Conservation (phyloP, 352 stramenopile species). For the Achlya hypogyna region DNA sequence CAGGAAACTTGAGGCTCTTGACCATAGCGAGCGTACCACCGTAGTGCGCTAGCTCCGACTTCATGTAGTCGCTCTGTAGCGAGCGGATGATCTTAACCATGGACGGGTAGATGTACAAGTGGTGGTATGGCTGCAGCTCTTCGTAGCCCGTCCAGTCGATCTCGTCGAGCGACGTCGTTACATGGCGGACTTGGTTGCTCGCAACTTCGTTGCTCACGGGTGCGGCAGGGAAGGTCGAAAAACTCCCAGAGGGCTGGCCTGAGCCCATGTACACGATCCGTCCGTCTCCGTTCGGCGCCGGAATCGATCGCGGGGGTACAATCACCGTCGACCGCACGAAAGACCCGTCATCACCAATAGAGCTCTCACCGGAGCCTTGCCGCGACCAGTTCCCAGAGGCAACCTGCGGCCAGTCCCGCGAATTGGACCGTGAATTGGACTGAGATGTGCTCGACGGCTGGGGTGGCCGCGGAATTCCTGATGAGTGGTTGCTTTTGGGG, state of each 20-base stretch:
- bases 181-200: not conserved
- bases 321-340: not conserved
- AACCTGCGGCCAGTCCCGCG: no score
- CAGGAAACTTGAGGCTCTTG: constrained; percentile 11
- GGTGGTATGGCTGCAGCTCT: not conserved
- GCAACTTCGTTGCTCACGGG: not conserved
- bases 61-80: constrained; percentile 16
- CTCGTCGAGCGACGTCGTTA: not conserved
- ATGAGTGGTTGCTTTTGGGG: no score
- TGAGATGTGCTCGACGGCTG: no score
- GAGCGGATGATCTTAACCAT: constrained; percentile 7
- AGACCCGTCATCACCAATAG: not conserved
- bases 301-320: not conserved
- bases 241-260: not conserved
- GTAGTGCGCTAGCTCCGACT: constrained; percentile 8
- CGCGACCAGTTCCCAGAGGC: not conserved
- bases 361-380: not conserved
- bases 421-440: no score
- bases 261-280: not conserved
- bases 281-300: not conserved
- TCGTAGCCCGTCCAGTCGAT: constrained; percentile 14
- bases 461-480: no score
- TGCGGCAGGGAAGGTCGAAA: not conserved
- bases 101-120: constrained; percentile 11
- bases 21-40: constrained; percentile 4